Conservation (phyloP, 768 basidiomycete species). For the Auriculariales sp. region DNA sequence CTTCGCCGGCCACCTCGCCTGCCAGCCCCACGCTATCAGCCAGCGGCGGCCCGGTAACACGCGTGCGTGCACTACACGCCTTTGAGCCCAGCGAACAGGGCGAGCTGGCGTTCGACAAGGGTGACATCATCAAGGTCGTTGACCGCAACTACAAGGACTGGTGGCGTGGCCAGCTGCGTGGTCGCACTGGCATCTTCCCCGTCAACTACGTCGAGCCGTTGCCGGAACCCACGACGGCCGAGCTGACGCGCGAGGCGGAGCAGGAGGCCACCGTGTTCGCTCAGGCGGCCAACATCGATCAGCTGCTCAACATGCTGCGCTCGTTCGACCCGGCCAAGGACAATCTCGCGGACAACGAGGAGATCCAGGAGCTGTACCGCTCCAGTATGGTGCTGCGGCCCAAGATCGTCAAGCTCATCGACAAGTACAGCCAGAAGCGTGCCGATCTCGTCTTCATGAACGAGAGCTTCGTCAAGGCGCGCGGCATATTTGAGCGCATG, state of each 20-base stretch:
- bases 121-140: conserved; percentile 88
- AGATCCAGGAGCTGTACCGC: conserved; percentile 85
- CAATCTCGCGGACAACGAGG: conserved; percentile 81
- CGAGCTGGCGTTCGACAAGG: conserved; percentile 82
- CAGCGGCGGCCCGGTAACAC: conserved; percentile 37
- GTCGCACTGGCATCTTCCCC: conserved; percentile 88
- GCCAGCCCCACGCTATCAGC: conserved; percentile 12
- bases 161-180: conserved; percentile 90
- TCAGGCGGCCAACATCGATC: conserved; percentile 75
- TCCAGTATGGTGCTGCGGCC: conserved; percentile 80
- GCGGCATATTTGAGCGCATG: conserved; percentile 83
- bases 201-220: conserved; percentile 91
- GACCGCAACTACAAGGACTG: conserved; percentile 91
- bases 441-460: conserved; percentile 93
- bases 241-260: conserved; percentile 70
- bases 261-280: conserved; percentile 80
- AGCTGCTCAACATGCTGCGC: conserved; percentile 58
- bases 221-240: conserved; percentile 65
- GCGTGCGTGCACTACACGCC: conserved; percentile 78
- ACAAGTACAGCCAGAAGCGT: conserved; percentile 94
- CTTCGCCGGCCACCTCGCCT: conserved; percentile 13
- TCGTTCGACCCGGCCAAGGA: conserved; percentile 61
- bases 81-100: conserved; percentile 81
- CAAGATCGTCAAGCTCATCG: conserved; percentile 91
- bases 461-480: conserved; percentile 79